A percentile compares a stretch with the other conserved stretches of the same genome.
Evolutionary conservation across 2,329 filamentous ascomycete genomes (phyloP).

Genomic region (Juglanconis sp.): DNA sequence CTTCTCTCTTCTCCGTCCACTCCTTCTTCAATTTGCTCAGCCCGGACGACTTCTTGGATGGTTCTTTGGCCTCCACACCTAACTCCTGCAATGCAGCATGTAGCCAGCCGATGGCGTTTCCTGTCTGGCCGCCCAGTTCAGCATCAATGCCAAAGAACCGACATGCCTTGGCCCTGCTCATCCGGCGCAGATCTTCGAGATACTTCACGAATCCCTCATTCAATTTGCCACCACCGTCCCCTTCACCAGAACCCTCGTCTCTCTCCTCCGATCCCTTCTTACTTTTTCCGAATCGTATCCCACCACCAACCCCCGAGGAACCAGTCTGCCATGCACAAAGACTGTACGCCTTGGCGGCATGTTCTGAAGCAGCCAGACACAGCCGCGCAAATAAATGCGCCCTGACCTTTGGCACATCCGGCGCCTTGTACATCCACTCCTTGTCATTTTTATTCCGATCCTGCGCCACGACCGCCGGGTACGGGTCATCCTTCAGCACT

Average conservation of each 20-base stretch:
- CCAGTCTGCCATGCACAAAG: slow-evolving; percentile 32
- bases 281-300: background rate
- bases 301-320: background rate
- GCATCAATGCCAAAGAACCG: slow-evolving; percentile 89
- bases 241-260: background rate
- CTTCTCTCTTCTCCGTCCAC: slow-evolving; percentile 74
- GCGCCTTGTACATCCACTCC: slow-evolving; percentile 95
- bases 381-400: slow-evolving; percentile 84
- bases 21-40: slow-evolving; percentile 68
- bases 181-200: slow-evolving; percentile 69
- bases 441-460: slow-evolving; percentile 77
- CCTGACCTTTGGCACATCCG: slow-evolving; percentile 82
- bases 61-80: slow-evolving; percentile 55
- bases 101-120: slow-evolving; percentile 84
- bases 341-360: slow-evolving; percentile 69
- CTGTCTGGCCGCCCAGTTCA: slow-evolving; percentile 76
- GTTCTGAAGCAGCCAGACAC: slow-evolving; percentile 83
- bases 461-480: slow-evolving; percentile 77
- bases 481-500: slow-evolving; percentile 91
- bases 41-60: slow-evolving; percentile 51
- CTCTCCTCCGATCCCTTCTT: background rate
- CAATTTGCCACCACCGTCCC: slow-evolving; percentile 46
- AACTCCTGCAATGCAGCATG: slow-evolving; percentile 73
- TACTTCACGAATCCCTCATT: slow-evolving; percentile 69
- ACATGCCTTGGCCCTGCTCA: slow-evolving; percentile 79